phyloP scores from a whole-genome alignment of 2,329 filamentous ascomycete species.

The Raffaelea ambrosiae region DNA sequence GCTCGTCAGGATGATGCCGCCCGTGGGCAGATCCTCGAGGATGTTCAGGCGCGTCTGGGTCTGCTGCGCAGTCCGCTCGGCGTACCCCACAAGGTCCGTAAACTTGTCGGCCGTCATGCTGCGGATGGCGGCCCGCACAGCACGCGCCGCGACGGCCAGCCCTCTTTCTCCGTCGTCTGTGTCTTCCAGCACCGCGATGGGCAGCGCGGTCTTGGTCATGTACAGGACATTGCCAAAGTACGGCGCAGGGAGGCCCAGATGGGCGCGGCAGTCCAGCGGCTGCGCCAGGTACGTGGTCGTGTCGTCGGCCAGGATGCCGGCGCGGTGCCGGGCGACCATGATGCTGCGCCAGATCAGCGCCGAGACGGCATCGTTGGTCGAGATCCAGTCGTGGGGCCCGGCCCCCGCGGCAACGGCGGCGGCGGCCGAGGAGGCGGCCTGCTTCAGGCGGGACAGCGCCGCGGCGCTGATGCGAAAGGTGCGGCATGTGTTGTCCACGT shows the following conservation, averaged over 20 bases:
- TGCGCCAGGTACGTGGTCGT: background rate
- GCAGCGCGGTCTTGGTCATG: background rate
- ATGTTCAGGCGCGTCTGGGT: background rate
- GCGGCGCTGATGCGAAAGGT: background rate
- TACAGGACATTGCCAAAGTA: background rate
- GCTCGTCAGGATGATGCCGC: background rate
- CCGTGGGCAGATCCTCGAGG: background rate
- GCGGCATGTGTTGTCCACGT: background rate
- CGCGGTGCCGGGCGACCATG: background rate
- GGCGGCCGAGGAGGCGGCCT: background rate
- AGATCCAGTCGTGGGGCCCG: background rate
- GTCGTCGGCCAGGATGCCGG: background rate
- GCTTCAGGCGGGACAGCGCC: background rate
- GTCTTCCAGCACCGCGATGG: background rate
- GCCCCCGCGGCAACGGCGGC: too few species aligned
- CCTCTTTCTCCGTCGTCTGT: background rate
- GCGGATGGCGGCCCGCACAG: background rate
- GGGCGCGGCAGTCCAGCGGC: background rate
- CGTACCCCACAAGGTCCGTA: background rate
- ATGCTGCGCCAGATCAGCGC: background rate
- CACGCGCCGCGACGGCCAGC: background rate
- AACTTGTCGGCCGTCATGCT: background rate
- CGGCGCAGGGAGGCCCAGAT: background rate
- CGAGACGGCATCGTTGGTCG: background rate
- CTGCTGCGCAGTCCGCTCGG: background rate